These are phyloP conservation scores for Ambrosia hybrid DNA, from an alignment of 140 eudicot species.

Conservation along the genomic window DNA sequence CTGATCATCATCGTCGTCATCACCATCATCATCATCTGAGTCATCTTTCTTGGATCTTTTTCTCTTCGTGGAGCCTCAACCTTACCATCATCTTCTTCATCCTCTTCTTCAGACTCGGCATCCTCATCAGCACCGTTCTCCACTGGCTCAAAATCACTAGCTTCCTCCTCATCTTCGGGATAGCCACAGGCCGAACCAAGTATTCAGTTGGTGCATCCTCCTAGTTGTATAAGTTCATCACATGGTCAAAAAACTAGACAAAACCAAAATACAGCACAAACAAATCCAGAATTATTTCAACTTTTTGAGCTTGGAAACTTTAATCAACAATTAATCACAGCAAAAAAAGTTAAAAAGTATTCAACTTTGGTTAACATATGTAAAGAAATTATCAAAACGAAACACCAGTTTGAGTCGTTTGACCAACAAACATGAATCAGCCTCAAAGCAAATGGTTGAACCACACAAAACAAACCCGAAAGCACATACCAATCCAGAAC, in stretches of 20 bases:
- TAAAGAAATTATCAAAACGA: neutral
- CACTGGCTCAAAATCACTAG: conserved; percentile 82
- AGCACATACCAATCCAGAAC: neutral
- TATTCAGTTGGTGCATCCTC: conserved; percentile 83
- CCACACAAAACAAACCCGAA: neutral
- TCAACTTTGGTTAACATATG: no score
- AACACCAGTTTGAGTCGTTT: no score
- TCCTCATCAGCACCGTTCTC: conserved; percentile 68
- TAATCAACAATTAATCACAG: neutral
- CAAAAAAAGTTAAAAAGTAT: no score
- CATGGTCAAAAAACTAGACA: neutral
- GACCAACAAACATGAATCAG: neutral
- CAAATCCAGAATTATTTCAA: neutral
- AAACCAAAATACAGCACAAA: neutral
- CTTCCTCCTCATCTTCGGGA: conserved; percentile 86
- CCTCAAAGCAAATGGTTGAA: neutral
- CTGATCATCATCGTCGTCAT: conserved; percentile 67
- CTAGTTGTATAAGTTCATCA: conserved; percentile 31
- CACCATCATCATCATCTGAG: conserved; percentile 49
- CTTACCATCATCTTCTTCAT: conserved; percentile 57
- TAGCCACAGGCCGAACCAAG: conserved; percentile 74
- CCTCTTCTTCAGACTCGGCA: conserved; percentile 41
- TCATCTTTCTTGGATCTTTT: conserved; percentile 63
- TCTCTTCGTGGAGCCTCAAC: conserved; percentile 71
- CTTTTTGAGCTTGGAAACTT: no score